phyloP scores from a whole-genome alignment of 805 yeast species.

The Ogataea saltuana region DNA sequence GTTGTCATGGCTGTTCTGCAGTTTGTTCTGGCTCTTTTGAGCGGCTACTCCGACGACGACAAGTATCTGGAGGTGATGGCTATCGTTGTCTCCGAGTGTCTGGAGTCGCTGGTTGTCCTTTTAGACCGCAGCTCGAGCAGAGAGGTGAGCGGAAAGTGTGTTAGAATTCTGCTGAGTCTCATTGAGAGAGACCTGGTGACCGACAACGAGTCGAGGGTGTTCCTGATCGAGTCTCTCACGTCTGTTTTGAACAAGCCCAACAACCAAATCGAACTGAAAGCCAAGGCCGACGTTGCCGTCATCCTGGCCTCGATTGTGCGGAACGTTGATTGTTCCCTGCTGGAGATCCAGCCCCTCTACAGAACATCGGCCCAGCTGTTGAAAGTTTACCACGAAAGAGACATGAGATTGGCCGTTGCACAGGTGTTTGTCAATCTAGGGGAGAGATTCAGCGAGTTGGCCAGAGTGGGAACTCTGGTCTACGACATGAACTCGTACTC shows the following conservation, averaged over 20 bases:
- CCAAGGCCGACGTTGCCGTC: conserved; percentile 56
- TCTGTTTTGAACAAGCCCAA: conserved; percentile 60
- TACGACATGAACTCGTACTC: conserved; percentile 72
- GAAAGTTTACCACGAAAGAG: conserved; percentile 55
- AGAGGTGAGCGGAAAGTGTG: conserved; percentile 53
- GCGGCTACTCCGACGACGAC: conserved; percentile 43
- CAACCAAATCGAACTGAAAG: conserved; percentile 48
- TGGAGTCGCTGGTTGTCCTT: conserved; percentile 51
- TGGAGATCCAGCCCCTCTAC: conserved; percentile 42
- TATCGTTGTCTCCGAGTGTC: conserved; percentile 57
- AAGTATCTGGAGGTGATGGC: conserved; percentile 50
- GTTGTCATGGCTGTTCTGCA: conserved; percentile 59
- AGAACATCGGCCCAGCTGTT: conserved; percentile 45
- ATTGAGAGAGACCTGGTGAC: conserved; percentile 60
- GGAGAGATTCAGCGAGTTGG: conserved; percentile 43
- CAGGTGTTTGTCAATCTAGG: conserved; percentile 62
- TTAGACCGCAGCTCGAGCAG: conserved; percentile 43
- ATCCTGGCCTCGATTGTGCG: conserved; percentile 57
- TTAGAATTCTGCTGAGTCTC: conserved; percentile 51
- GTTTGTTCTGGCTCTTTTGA: conserved; percentile 49
- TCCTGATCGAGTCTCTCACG: conserved; percentile 58
- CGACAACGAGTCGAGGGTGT: conserved; percentile 51
- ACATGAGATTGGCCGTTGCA: conserved; percentile 64
- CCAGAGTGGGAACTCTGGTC: conserved; percentile 52
- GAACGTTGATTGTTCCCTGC: conserved; percentile 53